Conservation (phyloP, 306 rosid species). For the Begonia fuchsioides region DNA sequence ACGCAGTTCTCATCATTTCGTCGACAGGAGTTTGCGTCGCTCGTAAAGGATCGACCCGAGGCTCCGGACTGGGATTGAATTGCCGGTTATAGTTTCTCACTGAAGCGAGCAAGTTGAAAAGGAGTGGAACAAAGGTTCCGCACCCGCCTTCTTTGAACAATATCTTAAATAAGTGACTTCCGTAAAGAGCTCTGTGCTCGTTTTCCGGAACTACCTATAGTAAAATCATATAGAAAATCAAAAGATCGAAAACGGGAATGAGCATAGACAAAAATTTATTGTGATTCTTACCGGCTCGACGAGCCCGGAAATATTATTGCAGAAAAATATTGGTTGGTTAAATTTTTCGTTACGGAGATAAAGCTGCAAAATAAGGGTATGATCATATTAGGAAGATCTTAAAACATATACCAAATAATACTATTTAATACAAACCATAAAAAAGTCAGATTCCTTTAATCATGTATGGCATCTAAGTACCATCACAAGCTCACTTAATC, state of each 20-base stretch:
- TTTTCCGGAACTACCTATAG: constrained; percentile 73
- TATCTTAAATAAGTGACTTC: constrained; percentile 77
- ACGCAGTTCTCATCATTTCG: constrained; percentile 99
- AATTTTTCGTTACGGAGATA: constrained; percentile 65
- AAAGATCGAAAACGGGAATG: neutral
- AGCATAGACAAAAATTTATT: neutral
- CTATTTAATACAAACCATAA: too few relatives aligned
- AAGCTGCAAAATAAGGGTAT: constrained; percentile 41
- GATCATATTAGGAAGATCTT: neutral
- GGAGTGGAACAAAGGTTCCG: constrained; percentile 86
- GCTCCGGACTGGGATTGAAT: constrained; percentile 14
- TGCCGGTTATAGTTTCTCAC: constrained; percentile 72
- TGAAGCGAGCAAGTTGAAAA: constrained; percentile 75
- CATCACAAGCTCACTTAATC: too few relatives aligned
- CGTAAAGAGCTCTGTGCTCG: constrained; percentile 63
- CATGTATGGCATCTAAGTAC: too few relatives aligned
- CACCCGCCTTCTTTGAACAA: constrained; percentile 97
- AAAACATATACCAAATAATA: too few relatives aligned
- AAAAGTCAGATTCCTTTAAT: too few relatives aligned
- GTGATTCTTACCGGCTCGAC: constrained; percentile 76
- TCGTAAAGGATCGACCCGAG: constrained; percentile 65
- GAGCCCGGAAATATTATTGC: constrained; percentile 88
- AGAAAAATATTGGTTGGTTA: constrained; percentile 88
- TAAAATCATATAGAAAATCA: neutral
- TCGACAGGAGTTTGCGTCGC: constrained; percentile 94